phyloP scores from a whole-genome alignment of 2,329 filamentous ascomycete species.

The Xylariales sp. region DNA sequence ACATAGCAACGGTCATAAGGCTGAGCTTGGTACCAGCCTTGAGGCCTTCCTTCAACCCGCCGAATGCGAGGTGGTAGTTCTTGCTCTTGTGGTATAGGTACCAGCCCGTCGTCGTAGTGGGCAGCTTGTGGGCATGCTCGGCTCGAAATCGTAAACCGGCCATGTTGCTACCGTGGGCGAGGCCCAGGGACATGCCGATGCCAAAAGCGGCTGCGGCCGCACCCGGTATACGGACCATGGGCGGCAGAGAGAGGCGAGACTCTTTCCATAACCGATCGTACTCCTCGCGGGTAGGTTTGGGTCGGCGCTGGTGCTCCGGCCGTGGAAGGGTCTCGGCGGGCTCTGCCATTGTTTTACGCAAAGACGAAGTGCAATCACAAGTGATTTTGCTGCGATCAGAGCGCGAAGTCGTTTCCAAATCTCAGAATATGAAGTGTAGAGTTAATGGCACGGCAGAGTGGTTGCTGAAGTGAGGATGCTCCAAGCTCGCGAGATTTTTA shows the following conservation, averaged over 20 bases:
- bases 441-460: too few species aligned
- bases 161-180: constrained; percentile 67
- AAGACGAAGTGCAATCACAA: too few species aligned
- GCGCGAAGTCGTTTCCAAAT: too few species aligned
- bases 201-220: constrained; percentile 60
- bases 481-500: too few species aligned
- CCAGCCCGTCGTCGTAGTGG: constrained; percentile 79
- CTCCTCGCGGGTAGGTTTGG: constrained; percentile 20
- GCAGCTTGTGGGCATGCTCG: constrained; percentile 93
- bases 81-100: constrained; percentile 99
- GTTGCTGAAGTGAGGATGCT: too few species aligned
- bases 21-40: constrained; percentile 68
- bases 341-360: too few species aligned
- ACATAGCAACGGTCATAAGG: constrained; percentile 71
- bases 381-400: too few species aligned
- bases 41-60: constrained; percentile 73
- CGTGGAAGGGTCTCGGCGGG: too few species aligned
- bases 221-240: constrained; percentile 61
- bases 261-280: constrained; percentile 28
- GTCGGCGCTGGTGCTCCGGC: too few species aligned
- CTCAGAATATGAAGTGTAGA: too few species aligned
- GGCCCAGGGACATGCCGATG: constrained; percentile 67
- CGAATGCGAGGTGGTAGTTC: constrained; percentile 81
- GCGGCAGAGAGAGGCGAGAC: constrained; percentile 58
- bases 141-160: constrained; percentile 83